Conservation (phyloP, 1,284 basidiomycete genomes). For the Puccinia triticina region DNA sequence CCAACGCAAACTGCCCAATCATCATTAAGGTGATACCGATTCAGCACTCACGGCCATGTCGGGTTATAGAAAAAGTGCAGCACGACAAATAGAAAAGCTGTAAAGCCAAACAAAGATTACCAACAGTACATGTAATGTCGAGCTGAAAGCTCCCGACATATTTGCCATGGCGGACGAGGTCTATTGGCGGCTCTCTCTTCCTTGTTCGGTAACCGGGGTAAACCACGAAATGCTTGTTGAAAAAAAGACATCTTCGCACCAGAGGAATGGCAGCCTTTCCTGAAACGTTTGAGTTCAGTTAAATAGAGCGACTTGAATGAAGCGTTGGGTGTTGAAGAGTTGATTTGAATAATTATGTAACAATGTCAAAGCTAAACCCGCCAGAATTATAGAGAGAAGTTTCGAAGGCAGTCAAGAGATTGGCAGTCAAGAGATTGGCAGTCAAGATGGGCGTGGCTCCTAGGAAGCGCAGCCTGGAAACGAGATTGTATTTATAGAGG, state of each 20-base stretch:
- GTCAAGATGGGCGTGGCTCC: no score
- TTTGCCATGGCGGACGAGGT: slow-evolving; percentile 33
- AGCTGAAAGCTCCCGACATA: slow-evolving; percentile 8
- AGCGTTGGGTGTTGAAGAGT: no score
- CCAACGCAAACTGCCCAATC: slow-evolving; percentile 20
- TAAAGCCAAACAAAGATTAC: not conserved
- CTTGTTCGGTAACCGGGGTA: slow-evolving; percentile 30
- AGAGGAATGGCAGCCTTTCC: not conserved
- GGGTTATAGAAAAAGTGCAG: not conserved
- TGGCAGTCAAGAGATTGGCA: no score
- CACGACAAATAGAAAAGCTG: not conserved
- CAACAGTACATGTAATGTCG: slow-evolving; percentile 39
- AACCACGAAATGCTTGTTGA: not conserved
- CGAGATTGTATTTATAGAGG: no score
- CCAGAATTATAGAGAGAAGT: no score
- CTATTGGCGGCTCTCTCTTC: slow-evolving; percentile 40
- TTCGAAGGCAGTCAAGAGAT: no score
- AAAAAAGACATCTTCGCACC: not conserved
- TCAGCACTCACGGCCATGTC: not conserved
- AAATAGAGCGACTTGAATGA: no score
- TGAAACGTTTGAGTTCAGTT: not conserved
- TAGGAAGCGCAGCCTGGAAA: no score
- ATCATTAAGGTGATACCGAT: not conserved
- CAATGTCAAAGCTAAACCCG: no score
- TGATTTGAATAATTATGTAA: no score